These are phyloP conservation scores for Wickerhamiella brachini DNA, from an alignment of 805 yeast genomes.

Conservation along the genomic window DNA sequence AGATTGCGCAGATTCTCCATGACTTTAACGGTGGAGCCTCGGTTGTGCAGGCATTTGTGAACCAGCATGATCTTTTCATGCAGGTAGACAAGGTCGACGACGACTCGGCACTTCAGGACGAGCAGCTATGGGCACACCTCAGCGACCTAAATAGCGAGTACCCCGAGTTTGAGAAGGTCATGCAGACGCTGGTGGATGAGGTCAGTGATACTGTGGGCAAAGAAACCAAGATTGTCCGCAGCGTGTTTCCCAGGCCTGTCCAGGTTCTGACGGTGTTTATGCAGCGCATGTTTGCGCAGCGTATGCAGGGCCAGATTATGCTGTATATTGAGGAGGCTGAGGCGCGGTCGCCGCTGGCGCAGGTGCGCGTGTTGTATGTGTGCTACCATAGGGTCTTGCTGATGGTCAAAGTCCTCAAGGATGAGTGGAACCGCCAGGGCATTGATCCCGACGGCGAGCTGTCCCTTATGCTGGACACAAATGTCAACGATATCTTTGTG, in stretches of 20 bases:
- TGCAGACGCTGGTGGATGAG: conserved; percentile 41
- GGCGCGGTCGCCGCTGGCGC: conserved; percentile 51
- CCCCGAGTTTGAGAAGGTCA: conserved; percentile 36
- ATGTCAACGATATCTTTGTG: conserved; percentile 57
- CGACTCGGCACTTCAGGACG: conserved; percentile 18
- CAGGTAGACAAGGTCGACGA: conserved; percentile 28
- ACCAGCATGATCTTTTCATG: conserved; percentile 59
- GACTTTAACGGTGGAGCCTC: conserved; percentile 76
- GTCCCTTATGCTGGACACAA: conserved; percentile 46
- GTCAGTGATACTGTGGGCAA: conserved; percentile 46
- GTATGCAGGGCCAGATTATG: conserved; percentile 34
- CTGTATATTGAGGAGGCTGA: conserved; percentile 48
- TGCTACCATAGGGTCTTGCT: conserved; percentile 45
- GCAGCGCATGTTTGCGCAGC: conserved; percentile 64
- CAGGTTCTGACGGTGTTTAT: conserved; percentile 57
- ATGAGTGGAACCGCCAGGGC: conserved; percentile 30
- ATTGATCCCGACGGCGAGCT: conserved; percentile 30
- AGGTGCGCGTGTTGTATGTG: conserved; percentile 59
- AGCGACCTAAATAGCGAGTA: conserved; percentile 43
- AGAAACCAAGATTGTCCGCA: conserved; percentile 59
- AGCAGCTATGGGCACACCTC: conserved; percentile 39
- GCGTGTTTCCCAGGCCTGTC: conserved; percentile 57
- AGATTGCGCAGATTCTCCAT: conserved; percentile 54
- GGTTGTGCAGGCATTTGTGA: conserved; percentile 70
- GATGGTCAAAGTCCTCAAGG: conserved; percentile 52